Evolutionary conservation across 2,329 filamentous ascomycete species (phyloP).

Genomic region (Bipolaris victoriae): DNA sequence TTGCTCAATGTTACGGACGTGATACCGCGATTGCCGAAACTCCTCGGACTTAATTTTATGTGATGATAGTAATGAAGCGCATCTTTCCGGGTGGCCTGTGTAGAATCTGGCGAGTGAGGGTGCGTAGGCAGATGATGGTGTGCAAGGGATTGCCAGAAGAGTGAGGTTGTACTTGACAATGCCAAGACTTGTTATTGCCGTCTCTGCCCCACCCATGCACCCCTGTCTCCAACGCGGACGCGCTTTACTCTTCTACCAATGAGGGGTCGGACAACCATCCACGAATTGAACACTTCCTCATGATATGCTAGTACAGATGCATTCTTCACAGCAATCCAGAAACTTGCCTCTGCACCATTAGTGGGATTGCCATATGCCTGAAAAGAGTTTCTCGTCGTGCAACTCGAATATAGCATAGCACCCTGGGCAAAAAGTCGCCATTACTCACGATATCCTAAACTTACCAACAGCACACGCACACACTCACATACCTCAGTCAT

Average conservation of each 20-base stretch:
- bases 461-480: not conserved
- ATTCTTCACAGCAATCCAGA: not conserved
- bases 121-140: slow-evolving; percentile 10
- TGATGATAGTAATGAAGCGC: not conserved
- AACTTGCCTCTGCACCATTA: not conserved
- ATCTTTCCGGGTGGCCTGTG: not conserved
- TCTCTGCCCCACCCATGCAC: slow-evolving; percentile 15
- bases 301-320: too few species aligned
- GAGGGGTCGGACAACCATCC: slow-evolving; percentile 17
- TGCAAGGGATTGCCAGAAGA: slow-evolving; percentile 19
- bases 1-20: not conserved
- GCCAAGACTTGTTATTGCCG: slow-evolving; percentile 19
- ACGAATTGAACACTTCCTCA: not conserved
- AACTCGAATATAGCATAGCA: not conserved
- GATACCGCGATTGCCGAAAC: not conserved
- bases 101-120: slow-evolving; percentile 1
- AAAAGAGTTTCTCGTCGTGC: not conserved
- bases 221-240: slow-evolving; percentile 24
- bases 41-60: not conserved
- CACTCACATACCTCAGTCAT: slow-evolving; percentile 54
- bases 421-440: not conserved
- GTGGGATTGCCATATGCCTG: not conserved
- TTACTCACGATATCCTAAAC: not conserved
- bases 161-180: slow-evolving; percentile 23
- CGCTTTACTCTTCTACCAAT: slow-evolving; percentile 17